Evolutionary conservation across 1,284 basidiomycete genomes (phyloP).

Genomic region (Ceratobasidium theobromae): DNA sequence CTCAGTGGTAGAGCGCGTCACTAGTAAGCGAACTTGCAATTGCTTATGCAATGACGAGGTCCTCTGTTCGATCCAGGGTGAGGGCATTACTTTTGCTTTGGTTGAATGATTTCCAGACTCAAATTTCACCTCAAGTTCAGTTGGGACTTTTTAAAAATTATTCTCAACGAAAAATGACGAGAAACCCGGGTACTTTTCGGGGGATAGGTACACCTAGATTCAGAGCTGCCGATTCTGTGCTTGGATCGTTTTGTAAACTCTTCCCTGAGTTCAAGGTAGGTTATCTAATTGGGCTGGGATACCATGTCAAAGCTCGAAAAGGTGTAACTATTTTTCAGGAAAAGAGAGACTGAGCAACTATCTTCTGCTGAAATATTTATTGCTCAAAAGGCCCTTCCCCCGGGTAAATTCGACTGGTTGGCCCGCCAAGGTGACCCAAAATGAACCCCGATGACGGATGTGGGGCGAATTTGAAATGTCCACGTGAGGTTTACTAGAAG

Average conservation of each 20-base stretch:
- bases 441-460: neutral
- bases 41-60: constrained; percentile 19
- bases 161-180: too few species aligned
- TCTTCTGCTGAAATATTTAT: neutral
- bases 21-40: constrained; percentile 36
- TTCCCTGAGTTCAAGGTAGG: too few species aligned
- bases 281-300: too few species aligned
- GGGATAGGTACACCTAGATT: too few species aligned
- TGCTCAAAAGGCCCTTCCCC: neutral
- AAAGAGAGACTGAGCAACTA: neutral
- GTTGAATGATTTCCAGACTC: neutral
- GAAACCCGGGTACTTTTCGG: too few species aligned
- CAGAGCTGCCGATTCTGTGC: too few species aligned
- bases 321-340: too few species aligned
- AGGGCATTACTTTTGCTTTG: constrained; percentile 10
- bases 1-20: constrained; percentile 44
- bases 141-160: neutral
- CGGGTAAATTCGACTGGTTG: neutral
- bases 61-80: constrained; percentile 20
- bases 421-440: neutral
- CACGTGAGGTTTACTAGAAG: neutral
- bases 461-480: neutral
- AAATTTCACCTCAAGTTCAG: neutral
- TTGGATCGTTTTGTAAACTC: too few species aligned
- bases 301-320: too few species aligned